Percentiles rank a stretch among this genome's conserved stretches.
Evolutionary conservation across 1,284 basidiomycete species (phyloP).

Genomic region (Malassezia sp.): DNA sequence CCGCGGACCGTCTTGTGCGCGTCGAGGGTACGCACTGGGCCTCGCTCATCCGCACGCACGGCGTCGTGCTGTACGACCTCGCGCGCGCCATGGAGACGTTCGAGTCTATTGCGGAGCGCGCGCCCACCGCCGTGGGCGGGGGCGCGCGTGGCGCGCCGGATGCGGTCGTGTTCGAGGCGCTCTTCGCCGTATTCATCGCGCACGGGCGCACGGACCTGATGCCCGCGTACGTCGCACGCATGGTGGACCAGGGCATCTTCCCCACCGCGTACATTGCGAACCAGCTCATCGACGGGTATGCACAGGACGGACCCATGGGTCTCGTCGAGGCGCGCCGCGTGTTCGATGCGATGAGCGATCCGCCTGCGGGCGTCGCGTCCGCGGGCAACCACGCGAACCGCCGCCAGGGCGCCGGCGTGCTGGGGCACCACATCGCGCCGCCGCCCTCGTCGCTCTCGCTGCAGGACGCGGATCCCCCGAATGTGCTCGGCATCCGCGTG

Average conservation of each 20-base stretch:
- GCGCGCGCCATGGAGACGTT: constrained; percentile 67
- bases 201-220: constrained; percentile 70
- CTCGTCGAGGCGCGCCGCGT: constrained; percentile 48
- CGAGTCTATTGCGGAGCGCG: constrained; percentile 58
- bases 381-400: constrained; percentile 66
- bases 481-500: constrained; percentile 53
- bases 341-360: constrained; percentile 80
- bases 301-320: constrained; percentile 62
- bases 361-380: constrained; percentile 73
- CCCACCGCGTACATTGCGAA: constrained; percentile 96
- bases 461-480: constrained; percentile 8
- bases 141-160: constrained; percentile 53
- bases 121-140: constrained; percentile 39
- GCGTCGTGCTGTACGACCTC: constrained; percentile 67
- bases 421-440: constrained; percentile 42
- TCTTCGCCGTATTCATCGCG: constrained; percentile 75
- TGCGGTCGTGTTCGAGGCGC: constrained; percentile 77
- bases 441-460: not conserved
- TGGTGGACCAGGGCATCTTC: constrained; percentile 59
- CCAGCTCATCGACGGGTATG: constrained; percentile 61
- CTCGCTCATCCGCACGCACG: constrained; percentile 78
- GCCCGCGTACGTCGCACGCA: constrained; percentile 57
- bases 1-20: constrained; percentile 51
- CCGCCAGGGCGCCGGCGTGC: constrained; percentile 47
- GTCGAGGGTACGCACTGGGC: constrained; percentile 84